Evolutionary conservation across 768 basidiomycete species (phyloP).

Genomic region (Boletus barrowsii): DNA sequence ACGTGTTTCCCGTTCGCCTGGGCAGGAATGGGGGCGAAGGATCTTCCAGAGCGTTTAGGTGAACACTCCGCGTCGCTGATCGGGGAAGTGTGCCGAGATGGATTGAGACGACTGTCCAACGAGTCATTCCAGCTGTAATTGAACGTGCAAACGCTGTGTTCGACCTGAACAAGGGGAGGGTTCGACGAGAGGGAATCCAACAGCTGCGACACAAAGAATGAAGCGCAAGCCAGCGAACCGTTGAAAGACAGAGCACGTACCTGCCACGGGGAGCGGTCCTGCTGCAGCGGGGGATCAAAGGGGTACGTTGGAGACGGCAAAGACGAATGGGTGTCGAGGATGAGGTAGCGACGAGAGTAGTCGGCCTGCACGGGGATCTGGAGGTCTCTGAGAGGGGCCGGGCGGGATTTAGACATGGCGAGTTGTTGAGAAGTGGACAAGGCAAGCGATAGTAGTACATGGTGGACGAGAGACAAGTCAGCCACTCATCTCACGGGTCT

Average conservation of each 20-base stretch:
- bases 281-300: background rate
- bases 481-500: slow-evolving; percentile 14
- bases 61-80: slow-evolving; percentile 9
- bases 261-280: background rate
- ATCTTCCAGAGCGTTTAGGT: slow-evolving; percentile 20
- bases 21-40: slow-evolving; percentile 14
- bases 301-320: slow-evolving; percentile 5
- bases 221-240: background rate
- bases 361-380: slow-evolving; percentile 13
- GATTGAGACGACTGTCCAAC: background rate
- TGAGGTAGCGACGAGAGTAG: slow-evolving; percentile 10
- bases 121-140: background rate
- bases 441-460: background rate
- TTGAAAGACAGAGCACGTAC: background rate
- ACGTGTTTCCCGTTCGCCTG: slow-evolving; percentile 11
- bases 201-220: slow-evolving; percentile 5
- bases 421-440: background rate
- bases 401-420: slow-evolving; percentile 11
- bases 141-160: background rate
- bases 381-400: slow-evolving; percentile 16
- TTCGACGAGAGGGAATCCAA: background rate
- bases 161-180: background rate
- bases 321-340: slow-evolving; percentile 7
- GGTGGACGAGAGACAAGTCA: slow-evolving; percentile 12
- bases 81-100: slow-evolving; percentile 3